phyloP scores from a whole-genome alignment of 345 rosid genomes.

The Brassica nigra region DNA sequence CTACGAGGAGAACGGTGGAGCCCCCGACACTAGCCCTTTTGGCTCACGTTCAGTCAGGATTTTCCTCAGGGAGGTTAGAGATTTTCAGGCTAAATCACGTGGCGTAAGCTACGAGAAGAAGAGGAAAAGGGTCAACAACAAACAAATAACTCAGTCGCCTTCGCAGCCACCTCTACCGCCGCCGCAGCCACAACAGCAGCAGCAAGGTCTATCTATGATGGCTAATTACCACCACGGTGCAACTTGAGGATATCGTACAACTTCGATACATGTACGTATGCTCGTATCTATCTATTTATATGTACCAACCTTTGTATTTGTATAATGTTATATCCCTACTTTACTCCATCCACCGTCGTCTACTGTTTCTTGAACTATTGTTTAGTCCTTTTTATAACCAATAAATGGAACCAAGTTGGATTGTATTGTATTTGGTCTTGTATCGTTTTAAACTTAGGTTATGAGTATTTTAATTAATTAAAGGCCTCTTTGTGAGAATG shows the following conservation, averaged over 20 bases:
- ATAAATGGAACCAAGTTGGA: conserved; percentile 11
- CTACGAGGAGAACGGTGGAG: conserved; percentile 45
- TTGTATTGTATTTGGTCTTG: neutral
- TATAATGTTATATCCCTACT: conserved; percentile 9
- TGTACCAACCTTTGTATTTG: conserved; percentile 22
- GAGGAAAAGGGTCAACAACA: conserved; percentile 50
- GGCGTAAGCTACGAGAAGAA: conserved; percentile 45
- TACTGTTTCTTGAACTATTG: conserved; percentile 16
- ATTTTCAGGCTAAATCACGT: conserved; percentile 41
- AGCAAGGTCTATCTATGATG: conserved; percentile 40
- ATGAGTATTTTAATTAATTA: neutral
- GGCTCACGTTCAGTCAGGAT: conserved; percentile 46
- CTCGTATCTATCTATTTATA: conserved; percentile 1
- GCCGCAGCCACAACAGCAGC: conserved; percentile 23
- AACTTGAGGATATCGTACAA: conserved; percentile 22
- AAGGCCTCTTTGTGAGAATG: neutral
- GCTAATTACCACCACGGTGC: conserved; percentile 33
- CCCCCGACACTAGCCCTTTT: conserved; percentile 41
- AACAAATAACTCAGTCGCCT: conserved; percentile 13
- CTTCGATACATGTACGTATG: neutral
- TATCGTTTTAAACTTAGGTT: neutral
- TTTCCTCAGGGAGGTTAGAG: conserved; percentile 40
- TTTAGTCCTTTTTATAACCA: conserved; percentile 9
- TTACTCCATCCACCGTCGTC: neutral
- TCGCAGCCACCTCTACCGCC: conserved; percentile 33